Evolutionary conservation across 2,329 filamentous ascomycete genomes (phyloP).

Genomic region (Annulohypoxylon truncatum): DNA sequence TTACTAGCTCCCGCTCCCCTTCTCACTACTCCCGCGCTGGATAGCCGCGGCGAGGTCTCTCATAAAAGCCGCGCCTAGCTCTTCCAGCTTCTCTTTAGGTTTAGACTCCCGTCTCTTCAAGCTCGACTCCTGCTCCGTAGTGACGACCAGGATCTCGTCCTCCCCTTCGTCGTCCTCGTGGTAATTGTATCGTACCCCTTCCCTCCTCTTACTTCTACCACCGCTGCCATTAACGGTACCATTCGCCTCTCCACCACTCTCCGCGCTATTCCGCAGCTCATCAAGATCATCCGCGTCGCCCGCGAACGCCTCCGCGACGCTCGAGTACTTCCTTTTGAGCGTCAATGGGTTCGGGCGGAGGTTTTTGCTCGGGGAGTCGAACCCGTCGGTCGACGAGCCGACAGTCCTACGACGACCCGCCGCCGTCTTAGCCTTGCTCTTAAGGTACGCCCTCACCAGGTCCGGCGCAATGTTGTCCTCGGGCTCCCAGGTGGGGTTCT

Average conservation of each 20-base stretch:
- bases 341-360: neutral
- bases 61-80: slow-evolving; percentile 28
- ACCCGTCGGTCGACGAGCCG: slow-evolving; percentile 14
- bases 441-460: slow-evolving; percentile 58
- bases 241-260: neutral
- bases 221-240: neutral
- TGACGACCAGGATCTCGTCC: slow-evolving; percentile 40
- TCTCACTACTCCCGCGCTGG: neutral
- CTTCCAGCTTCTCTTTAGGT: slow-evolving; percentile 8
- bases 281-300: slow-evolving; percentile 38
- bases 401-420: neutral
- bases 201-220: neutral
- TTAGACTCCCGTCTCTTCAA: neutral
- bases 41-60: slow-evolving; percentile 35
- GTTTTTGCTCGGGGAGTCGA: slow-evolving; percentile 28
- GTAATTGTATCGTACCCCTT: neutral
- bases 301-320: slow-evolving; percentile 51
- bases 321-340: slow-evolving; percentile 49
- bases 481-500: slow-evolving; percentile 70
- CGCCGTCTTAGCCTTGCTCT: slow-evolving; percentile 42
- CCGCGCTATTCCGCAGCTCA: neutral
- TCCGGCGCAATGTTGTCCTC: slow-evolving; percentile 60
- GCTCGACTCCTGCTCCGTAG: slow-evolving; percentile 26
- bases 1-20: neutral
- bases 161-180: slow-evolving; percentile 8